A percentile compares a stretch with the other conserved stretches of the same genome.
Conservation (phyloP, 2,329 filamentous ascomycete species). For the Laburnicola sp. region DNA sequence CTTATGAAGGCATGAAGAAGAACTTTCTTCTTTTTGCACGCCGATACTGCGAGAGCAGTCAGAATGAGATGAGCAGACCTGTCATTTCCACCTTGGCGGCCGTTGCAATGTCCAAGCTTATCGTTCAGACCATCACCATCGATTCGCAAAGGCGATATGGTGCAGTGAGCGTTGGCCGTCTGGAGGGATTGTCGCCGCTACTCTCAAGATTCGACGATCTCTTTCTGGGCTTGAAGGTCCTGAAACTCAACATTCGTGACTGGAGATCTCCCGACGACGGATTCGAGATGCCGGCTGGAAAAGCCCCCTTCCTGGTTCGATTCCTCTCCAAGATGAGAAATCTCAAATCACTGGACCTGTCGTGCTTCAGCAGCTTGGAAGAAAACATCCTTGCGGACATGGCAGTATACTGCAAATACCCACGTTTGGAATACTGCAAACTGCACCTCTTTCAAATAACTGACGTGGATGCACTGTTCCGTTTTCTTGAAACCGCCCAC, state of each 20-base stretch:
- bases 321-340: conserved; percentile 30
- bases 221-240: conserved; percentile 14
- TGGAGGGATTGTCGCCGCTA: conserved; percentile 18
- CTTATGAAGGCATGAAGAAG: conserved; percentile 20
- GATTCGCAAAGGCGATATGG: conserved; percentile 13
- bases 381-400: conserved; percentile 27
- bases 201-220: conserved; percentile 13
- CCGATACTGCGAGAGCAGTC: conserved; percentile 23
- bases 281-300: conserved; percentile 23
- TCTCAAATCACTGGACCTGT: conserved; percentile 21
- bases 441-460: conserved; percentile 23
- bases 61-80: conserved; percentile 27
- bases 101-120: conserved; percentile 16
- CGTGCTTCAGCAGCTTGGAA: conserved; percentile 31
- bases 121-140: conserved; percentile 14
- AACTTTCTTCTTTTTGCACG: conserved; percentile 11
- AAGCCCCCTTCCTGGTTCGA: conserved; percentile 31
- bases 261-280: conserved; percentile 30
- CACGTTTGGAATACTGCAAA: conserved; percentile 18
- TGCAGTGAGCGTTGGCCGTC: conserved; percentile 22
- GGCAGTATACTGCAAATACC: conserved; percentile 24
- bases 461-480: conserved; percentile 14
- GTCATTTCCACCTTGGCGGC: conserved; percentile 22
- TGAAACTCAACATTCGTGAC: conserved; percentile 32
- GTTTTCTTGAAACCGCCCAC: conserved; percentile 18